These are phyloP conservation scores for Teratosphaeriaceae sp. DNA, from an alignment of 2,329 filamentous ascomycete genomes.

Conservation along the genomic window DNA sequence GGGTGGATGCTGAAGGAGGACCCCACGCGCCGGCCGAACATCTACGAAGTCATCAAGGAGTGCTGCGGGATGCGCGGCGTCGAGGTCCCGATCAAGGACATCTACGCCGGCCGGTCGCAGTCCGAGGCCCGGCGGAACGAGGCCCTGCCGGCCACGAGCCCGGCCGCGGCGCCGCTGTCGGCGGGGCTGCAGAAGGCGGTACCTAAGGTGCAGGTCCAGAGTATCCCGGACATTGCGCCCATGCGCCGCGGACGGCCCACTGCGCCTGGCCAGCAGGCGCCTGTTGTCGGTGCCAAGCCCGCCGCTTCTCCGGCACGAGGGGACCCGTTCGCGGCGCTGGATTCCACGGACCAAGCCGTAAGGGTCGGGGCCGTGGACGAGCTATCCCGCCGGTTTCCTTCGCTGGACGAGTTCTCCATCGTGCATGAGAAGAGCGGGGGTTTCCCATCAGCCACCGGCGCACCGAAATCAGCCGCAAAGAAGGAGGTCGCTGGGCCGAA, in stretches of 20 bases:
- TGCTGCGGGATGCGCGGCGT: constrained; percentile 83
- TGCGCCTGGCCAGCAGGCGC: constrained; percentile 38
- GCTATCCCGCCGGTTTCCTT: constrained; percentile 77
- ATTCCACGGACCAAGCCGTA: constrained; percentile 52
- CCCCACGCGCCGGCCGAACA: constrained; percentile 74
- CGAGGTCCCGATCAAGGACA: constrained; percentile 76
- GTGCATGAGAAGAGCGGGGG: constrained; percentile 76
- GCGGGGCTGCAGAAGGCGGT: constrained; percentile 78
- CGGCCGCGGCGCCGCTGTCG: constrained; percentile 31
- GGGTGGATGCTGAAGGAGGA: constrained; percentile 87
- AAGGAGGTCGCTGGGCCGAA: constrained; percentile 32
- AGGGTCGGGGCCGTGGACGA: constrained; percentile 60
- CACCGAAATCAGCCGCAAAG: constrained; percentile 37
- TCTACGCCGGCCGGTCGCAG: constrained; percentile 50
- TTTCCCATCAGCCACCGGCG: constrained; percentile 44
- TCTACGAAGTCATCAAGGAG: constrained; percentile 87
- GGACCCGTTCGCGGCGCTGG: constrained; percentile 88
- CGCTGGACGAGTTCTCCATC: constrained; percentile 86
- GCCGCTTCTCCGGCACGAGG: constrained; percentile 65
- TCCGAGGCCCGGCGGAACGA: constrained; percentile 58
- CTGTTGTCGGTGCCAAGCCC: constrained; percentile 40
- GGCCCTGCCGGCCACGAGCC: constrained; percentile 51
- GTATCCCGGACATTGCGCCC: constrained; percentile 81
- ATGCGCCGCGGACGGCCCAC: constrained; percentile 83
- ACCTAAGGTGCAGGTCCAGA: constrained; percentile 61